Conservation (phyloP, 2,329 filamentous ascomycete genomes). For the Cladosporium sphaerospermum region DNA sequence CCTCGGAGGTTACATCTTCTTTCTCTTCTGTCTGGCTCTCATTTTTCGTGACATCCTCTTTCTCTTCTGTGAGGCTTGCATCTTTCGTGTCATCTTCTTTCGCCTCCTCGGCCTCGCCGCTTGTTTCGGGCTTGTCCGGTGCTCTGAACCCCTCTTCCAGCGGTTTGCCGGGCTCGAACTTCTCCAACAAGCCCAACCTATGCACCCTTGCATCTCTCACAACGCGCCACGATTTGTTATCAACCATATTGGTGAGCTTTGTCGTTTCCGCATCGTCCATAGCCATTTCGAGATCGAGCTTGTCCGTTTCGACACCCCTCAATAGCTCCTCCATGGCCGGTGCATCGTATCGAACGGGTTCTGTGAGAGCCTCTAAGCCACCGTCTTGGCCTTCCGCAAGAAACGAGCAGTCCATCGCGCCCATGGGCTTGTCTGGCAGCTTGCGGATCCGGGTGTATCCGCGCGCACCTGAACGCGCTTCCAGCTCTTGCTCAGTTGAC, state of each 20-base stretch:
- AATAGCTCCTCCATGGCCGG: constrained; percentile 67
- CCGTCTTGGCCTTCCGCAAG: constrained; percentile 60
- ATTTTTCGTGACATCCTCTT: neutral
- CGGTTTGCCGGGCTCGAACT: neutral
- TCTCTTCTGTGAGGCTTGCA: neutral
- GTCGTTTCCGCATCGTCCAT: constrained; percentile 56
- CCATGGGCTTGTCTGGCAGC: constrained; percentile 61
- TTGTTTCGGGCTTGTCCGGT: neutral
- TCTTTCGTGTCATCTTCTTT: neutral
- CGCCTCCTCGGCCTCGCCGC: neutral
- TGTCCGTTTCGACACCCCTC: constrained; percentile 67
- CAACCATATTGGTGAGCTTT: constrained; percentile 61
- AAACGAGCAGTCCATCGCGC: constrained; percentile 71
- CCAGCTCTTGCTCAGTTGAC: constrained; percentile 60
- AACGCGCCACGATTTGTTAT: constrained; percentile 86
- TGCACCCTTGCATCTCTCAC: constrained; percentile 70
- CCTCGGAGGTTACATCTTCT: neutral
- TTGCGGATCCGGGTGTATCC: constrained; percentile 66
- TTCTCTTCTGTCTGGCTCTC: neutral
- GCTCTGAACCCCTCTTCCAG: constrained; percentile 7
- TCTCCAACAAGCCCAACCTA: constrained; percentile 53
- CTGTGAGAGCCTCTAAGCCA: constrained; percentile 64
- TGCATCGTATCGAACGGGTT: constrained; percentile 55
- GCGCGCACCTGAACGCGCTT: constrained; percentile 60
- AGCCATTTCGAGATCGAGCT: constrained; percentile 82